Evolutionary conservation across 1,284 basidiomycete genomes (phyloP).

Genomic region (Microbotryum scabiosae): DNA sequence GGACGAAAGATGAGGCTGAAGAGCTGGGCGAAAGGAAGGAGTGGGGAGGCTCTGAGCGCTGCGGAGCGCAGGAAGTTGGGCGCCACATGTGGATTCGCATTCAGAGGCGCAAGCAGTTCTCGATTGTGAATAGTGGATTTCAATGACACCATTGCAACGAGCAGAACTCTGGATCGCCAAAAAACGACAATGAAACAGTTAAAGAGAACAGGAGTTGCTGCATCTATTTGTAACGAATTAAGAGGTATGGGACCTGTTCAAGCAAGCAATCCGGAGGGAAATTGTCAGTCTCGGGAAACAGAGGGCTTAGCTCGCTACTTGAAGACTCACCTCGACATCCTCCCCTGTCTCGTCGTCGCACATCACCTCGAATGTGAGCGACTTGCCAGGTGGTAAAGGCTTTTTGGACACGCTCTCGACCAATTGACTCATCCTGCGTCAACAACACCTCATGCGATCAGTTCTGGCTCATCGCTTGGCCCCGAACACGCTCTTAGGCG

Average conservation of each 20-base stretch:
- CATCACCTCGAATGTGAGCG: slow-evolving; percentile 69
- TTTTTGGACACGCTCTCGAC: slow-evolving; percentile 94
- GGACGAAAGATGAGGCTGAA: not conserved
- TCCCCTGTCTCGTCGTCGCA: slow-evolving; percentile 81
- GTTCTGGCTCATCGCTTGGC: no score
- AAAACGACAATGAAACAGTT: no score
- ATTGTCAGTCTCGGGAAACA: not conserved
- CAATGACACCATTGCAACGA: no score
- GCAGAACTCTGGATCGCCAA: no score
- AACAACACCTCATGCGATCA: not conserved
- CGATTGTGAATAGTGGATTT: no score
- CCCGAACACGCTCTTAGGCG: not conserved
- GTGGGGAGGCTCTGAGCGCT: not conserved
- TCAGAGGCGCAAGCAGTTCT: no score
- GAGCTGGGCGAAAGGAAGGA: not conserved
- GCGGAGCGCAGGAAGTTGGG: no score
- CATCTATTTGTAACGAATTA: slow-evolving; percentile 21
- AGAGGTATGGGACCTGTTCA: slow-evolving; percentile 24
- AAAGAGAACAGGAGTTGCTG: not conserved
- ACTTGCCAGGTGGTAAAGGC: slow-evolving; percentile 55
- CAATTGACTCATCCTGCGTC: slow-evolving; percentile 64
- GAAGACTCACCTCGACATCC: slow-evolving; percentile 42
- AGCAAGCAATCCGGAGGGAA: not conserved
- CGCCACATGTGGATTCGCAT: no score
- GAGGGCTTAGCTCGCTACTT: not conserved